Evolutionary conservation across 768 basidiomycete genomes (phyloP), one percentile per base, ranked within the genome.

Genomic region (Rhodotorula babjevae): DNA sequence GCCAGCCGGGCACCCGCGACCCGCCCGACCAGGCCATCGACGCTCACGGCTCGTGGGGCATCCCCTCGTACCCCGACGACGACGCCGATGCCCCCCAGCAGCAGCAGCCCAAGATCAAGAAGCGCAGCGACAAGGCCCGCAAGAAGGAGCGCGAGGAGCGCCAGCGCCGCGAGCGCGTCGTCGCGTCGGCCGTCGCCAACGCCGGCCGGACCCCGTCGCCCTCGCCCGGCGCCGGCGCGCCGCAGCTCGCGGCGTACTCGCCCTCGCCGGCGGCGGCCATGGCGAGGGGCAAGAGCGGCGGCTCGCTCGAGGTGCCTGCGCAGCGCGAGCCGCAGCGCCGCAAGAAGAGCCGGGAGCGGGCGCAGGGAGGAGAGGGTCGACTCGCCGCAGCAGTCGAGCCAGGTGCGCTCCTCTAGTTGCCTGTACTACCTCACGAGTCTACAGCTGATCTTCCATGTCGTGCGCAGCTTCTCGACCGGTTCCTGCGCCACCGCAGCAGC

Each of bases 1-100:
- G 72, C 16, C 68, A 64, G 40, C 56, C 73, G 0, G 68, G 65
- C 29, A 67, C 65, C 11, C 33, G 64, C 19, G 69, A 74, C 55
- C 31, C 57, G 15, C 60, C 65, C 14, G 23, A 19, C n/a, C 21
- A 46, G 49, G 9, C 62, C 44, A 21, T 61, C 25, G 64, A 63
- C 29, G 62, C 64, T 0, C 61, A 61, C 25, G 36, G 67, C 5
- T 23, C 29, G 19, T 67, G 66, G 9, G 60, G 67, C 18, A 15
- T 46, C 27, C 50, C 50, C 25, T 10, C 50, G 25, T 19, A 52
- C 19, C 27, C 19, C 3, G 50, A 23, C 19, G 50, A 23, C 19
- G 8, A 25, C 25, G 19, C 49, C 49, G 21, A 19, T 3, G 40
- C 21, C 31, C 44, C 21, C 23, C 49, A n/a, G 59, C 33, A 11